Conservation (phyloP, 192 early-diverging fungal genomes). For the Linnemannia elongata region DNA sequence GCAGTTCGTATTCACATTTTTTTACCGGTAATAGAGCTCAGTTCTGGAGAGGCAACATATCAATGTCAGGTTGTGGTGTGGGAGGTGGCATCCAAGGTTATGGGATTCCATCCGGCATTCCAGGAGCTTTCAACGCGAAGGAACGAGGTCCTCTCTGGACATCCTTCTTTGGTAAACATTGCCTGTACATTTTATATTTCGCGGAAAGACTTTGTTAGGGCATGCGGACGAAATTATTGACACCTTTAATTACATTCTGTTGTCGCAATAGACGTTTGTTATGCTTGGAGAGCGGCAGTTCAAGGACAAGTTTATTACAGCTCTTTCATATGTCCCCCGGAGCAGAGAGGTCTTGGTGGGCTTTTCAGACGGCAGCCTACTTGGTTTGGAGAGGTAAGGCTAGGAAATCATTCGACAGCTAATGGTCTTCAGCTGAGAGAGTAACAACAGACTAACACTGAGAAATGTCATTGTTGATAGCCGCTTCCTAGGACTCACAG, state of each 20-base stretch:
- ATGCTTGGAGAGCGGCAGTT: conserved; percentile 45
- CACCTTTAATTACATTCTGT: too few species aligned
- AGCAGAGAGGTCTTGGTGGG: conserved; percentile 43
- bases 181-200: too few species aligned
- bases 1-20: neutral
- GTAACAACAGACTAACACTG: neutral
- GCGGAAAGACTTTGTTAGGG: too few species aligned
- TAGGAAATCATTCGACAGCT: neutral
- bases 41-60: conserved; percentile 24
- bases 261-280: conserved; percentile 36
- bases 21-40: neutral
- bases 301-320: conserved; percentile 41
- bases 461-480: neutral
- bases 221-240: neutral
- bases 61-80: conserved; percentile 39
- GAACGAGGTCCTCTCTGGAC: conserved; percentile 49
- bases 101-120: conserved; percentile 53
- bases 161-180: conserved; percentile 39
- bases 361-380: conserved; percentile 49
- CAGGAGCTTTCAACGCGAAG: conserved; percentile 51
- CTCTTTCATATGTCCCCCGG: conserved; percentile 25
- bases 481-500: conserved; percentile 28
- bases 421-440: neutral
- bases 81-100: conserved; percentile 39
- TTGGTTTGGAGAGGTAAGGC: conserved; percentile 42